Evolutionary conservation across 768 basidiomycete genomes (phyloP), one percentile per base, ranked within the genome.

Genomic region (Lentinula guzmanii): DNA sequence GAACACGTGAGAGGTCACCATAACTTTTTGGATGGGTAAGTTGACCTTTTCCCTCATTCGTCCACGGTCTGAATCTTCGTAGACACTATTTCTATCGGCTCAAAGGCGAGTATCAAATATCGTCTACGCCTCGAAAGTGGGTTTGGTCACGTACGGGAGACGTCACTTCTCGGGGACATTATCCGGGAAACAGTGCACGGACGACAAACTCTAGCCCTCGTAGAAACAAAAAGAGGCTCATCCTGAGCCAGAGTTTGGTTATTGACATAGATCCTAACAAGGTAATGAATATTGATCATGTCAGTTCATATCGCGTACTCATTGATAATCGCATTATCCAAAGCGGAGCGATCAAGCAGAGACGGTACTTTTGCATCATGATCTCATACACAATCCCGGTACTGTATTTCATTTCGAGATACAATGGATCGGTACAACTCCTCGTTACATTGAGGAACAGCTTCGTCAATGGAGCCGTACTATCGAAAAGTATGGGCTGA

Each of bases 321-420:
- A 55, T 46, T 50, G 54, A 56, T 63, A 11, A 55, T 41, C 6
- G 11, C 37, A 45, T 28, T 16, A 21, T 31, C 13, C 42, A 9
- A 74, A 91, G 87, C 82, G 82, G 74, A 94, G 91, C 68, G 89
- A 92, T 71, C 89, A 93, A 67, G 91, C 93, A 0, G 95, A 97
- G 73, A 83, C 87, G 2, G 90, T 92, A 16, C 82, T 95, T 34
- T 78, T 98, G 28, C 95, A 98, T 70, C 87, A 95, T 72, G 97
- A 98, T 73, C 85, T 97, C 61, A 90, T 96, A 57, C 96, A 98
- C 72, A 98, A 98, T 68, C 91, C 93, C 0, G 84, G 80, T n/a
- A 96, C 90, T 33, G 92, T 91, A 62, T 97, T 97, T 75, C 96
- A 98, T 72, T 95, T 98, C 67, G 95, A 99, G 72, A 79, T 99